These are phyloP conservation scores for Leishmania martiniquensis DNA, from an alignment of 208 protist species.

Conservation along the genomic window DNA sequence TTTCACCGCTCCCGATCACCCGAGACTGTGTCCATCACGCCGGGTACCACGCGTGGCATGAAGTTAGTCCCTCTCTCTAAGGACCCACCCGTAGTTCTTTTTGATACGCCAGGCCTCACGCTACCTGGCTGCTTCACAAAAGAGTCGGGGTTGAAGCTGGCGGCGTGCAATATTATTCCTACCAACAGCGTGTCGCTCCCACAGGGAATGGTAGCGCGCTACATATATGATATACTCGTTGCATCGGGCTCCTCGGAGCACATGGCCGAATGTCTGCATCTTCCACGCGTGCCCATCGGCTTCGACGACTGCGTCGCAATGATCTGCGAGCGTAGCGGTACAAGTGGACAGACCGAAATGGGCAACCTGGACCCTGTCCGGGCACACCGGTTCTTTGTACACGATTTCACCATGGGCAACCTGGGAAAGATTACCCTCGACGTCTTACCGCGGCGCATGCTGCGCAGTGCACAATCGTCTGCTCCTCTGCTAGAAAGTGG, in stretches of 20 bases:
- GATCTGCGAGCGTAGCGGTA: conserved; percentile 88
- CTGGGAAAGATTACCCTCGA: conserved; percentile 87
- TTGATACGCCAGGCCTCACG: conserved; percentile 90
- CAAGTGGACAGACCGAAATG: conserved; percentile 81
- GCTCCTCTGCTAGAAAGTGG: conserved; percentile 17
- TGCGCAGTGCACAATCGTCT: conserved; percentile 18
- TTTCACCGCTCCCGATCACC: conserved; percentile 76
- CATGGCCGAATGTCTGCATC: conserved; percentile 85
- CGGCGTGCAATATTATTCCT: conserved; percentile 85
- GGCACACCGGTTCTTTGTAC: conserved; percentile 79
- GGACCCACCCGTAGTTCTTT: conserved; percentile 86
- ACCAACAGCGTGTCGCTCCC: conserved; percentile 84
- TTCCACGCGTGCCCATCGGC: conserved; percentile 82
- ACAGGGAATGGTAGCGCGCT: conserved; percentile 66
- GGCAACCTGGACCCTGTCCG: conserved; percentile 74
- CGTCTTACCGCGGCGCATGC: conserved; percentile 66
- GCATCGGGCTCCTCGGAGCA: conserved; percentile 70
- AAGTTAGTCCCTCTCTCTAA: conserved; percentile 83
- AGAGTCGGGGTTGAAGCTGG: conserved; percentile 87
- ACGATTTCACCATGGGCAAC: conserved; percentile 87
- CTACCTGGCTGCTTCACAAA: conserved; percentile 85
- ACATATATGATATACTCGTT: conserved; percentile 84
- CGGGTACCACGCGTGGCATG: conserved; percentile 78
- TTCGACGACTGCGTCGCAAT: conserved; percentile 92
- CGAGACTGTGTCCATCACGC: conserved; percentile 79